Base-by-base conservation (phyloP, 352 stramenopile genomes). In the Phytophthora podocarpi region DNA sequence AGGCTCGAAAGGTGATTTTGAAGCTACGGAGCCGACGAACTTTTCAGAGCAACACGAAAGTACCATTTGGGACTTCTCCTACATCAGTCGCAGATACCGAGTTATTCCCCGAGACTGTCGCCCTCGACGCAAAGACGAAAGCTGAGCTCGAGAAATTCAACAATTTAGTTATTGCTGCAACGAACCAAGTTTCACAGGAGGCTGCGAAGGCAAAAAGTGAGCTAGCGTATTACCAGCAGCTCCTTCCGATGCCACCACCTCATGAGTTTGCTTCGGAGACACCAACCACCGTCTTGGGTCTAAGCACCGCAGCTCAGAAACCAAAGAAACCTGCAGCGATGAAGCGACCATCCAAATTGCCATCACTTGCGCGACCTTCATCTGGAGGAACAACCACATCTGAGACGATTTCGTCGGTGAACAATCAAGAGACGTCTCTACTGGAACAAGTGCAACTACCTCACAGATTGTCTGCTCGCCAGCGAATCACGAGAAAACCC, bases 131-230 rank as follows among this genome's bases (percentile, higher is more conserved):
- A 18, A 51, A 10, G 1, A 64, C 67, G 4, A 86, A 74, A 58
- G 66, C 70, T 0, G 77, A 87, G 21, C 69, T 89, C 9, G 82
- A 81, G 3, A 30, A 74, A 20, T 91, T 91, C 56, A 76, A 89
- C 52, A 41, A 46, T 8, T 54, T 91, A n/a, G 69, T 91, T 5
- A 59, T 56, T 15, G 43, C 70, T n/a, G 78, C 72, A 4, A 87
- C 76, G 36, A 53, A 65, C 32, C 51, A 46, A n/a, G 72, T 82
- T 4, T 61, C 52, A 15, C 58, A 62, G 6, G 69, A 84, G 16
- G 63, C 64, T 28, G 60, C 31, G 5, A 68, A 70, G 13, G 78
- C 71, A 1, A 88, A 85, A 56, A 71, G 64, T 31, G 79, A 88
- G 23, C 32, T 91, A 10, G 59, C 74, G 28, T 91, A 72, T 43